Conservation (phyloP, 495 filamentous ascomycete genomes). For the Penicillium samsonianum region DNA sequence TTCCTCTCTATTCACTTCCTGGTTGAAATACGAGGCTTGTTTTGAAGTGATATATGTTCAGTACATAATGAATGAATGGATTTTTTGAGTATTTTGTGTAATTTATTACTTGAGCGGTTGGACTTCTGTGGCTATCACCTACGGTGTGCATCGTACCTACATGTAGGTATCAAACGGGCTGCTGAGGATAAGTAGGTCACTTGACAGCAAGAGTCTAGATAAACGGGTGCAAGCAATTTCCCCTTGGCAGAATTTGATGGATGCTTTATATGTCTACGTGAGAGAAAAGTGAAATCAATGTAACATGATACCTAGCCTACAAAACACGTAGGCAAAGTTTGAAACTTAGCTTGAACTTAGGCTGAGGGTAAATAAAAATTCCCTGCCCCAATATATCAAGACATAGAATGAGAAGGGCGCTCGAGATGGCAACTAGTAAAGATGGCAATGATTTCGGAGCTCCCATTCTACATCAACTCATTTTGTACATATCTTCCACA, state of each 20-base stretch:
- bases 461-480: background rate
- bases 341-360: background rate
- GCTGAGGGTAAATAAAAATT: background rate
- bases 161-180: background rate
- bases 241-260: too few species aligned
- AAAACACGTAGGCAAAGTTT: too few species aligned
- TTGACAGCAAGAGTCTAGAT: too few species aligned
- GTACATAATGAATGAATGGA: slow-evolving; percentile 25
- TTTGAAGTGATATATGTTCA: slow-evolving; percentile 14
- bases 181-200: too few species aligned
- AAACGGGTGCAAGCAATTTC: too few species aligned
- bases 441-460: background rate
- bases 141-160: background rate
- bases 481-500: background rate
- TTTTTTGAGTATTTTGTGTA: background rate
- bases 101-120: background rate
- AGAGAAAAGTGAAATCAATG: too few species aligned
- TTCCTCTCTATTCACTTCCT: slow-evolving; percentile 2
- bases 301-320: too few species aligned
- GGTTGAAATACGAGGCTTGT: slow-evolving; percentile 8
- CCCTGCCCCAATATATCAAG: background rate
- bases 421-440: background rate
- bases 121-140: background rate
- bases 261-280: too few species aligned
- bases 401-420: background rate